phyloP scores from a whole-genome alignment of 805 yeast genomes.

The Candida vartiovaarae region DNA sequence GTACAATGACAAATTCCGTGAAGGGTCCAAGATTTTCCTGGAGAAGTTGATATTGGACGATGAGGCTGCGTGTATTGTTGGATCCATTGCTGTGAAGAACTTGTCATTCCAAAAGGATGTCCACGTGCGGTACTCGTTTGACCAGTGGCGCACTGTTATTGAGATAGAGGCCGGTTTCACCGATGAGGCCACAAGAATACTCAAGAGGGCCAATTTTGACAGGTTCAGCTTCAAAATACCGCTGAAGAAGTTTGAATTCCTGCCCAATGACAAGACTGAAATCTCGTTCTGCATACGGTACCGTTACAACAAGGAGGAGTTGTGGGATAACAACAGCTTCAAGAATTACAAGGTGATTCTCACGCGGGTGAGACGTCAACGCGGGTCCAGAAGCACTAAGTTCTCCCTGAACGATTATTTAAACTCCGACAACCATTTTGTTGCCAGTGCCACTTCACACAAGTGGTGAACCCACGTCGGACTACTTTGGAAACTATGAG shows the following conservation, averaged over 20 bases:
- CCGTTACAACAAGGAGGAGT: conserved; percentile 34
- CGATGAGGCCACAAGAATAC: conserved; percentile 38
- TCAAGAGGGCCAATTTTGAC: conserved; percentile 51
- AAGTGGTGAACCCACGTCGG: not conserved
- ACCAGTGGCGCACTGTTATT: conserved; percentile 69
- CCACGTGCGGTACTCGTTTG: conserved; percentile 65
- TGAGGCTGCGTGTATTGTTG: conserved; percentile 46
- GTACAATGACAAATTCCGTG: conserved; percentile 38
- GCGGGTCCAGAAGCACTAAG: conserved; percentile 7
- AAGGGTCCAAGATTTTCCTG: conserved; percentile 41
- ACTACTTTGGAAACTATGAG: conserved; percentile 18
- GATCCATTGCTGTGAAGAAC: conserved; percentile 76
- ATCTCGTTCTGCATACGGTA: conserved; percentile 43
- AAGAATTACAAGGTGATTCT: conserved; percentile 47
- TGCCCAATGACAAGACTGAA: conserved; percentile 10
- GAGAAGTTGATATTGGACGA: conserved; percentile 59
- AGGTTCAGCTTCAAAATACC: conserved; percentile 63
- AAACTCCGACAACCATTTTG: not conserved
- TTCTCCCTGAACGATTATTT: conserved; percentile 17
- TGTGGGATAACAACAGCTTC: conserved; percentile 71
- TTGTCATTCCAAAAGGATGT: conserved; percentile 61
- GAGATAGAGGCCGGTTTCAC: conserved; percentile 61
- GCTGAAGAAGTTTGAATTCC: conserved; percentile 27
- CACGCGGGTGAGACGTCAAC: conserved; percentile 8
- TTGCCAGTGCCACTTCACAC: conserved; percentile 1